Base-by-base conservation (phyloP, 352 stramenopile genomes). In the Globisporangium parvum region DNA sequence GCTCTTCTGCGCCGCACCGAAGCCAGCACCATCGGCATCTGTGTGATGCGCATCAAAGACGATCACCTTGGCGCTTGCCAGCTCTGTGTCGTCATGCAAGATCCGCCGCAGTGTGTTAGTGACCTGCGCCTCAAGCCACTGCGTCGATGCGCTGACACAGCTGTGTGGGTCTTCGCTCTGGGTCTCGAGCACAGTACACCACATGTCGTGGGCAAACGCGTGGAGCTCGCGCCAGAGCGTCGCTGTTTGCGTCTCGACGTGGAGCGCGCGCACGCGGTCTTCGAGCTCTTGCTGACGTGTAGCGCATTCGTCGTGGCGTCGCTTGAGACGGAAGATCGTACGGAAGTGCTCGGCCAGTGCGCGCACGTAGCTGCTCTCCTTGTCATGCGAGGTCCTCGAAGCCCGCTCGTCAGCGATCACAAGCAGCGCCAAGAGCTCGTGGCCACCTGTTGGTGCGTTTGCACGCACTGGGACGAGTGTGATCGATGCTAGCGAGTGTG, bases 1-100 rank as follows among this genome's bases (percentile, higher is more conserved):
- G 12, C 31, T 12, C 31, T 5, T 12, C 1, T 10, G 6, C 10
- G 10, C 31, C 31, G n/a, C n/a, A 37, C 6, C 10, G 6, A 14
- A 2, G 31, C 12, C 31, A 37, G 31, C 31, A 37, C 6, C 31
- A 37, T 5, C 31, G 12, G 8, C 31, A 8, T 37, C 31, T 12
- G 31, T 5, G 40, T 8, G 4, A 10, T 21, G 37, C 9, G 20
- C 21, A 9, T 44, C 33, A n/a, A 24, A 15, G 10, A 58, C 6
- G 15, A 10, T 31, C 26, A 63, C 33, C 33, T 63, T 42, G 5
- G 50, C 50, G 4, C 18, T 39, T 21, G 24, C 35, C 50, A 57
- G 23, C 6, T 58, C 35, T 1, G 42, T 26, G 10, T 41, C 5
- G 8, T 14, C 24, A 3, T 18, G 57, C 44, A 53, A 24, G 46